phyloP scores from a whole-genome alignment of 257 asterid species.

The Orobanche coerulescens region DNA sequence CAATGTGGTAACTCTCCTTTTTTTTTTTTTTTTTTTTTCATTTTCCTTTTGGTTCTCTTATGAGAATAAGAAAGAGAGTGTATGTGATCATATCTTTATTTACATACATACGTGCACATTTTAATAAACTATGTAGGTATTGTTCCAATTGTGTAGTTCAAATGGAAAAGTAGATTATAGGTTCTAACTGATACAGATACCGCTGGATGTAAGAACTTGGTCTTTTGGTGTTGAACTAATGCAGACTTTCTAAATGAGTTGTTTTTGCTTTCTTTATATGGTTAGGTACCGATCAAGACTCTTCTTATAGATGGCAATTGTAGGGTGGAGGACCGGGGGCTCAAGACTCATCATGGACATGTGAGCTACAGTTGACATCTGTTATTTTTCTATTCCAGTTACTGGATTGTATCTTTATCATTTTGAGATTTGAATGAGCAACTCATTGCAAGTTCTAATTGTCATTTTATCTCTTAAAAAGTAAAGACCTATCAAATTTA shows the following conservation, averaged over 20 bases:
- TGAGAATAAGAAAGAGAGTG: not conserved
- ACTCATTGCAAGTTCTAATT: not conserved
- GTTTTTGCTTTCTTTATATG: constrained; percentile 17
- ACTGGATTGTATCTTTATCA: not conserved
- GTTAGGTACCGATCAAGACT: constrained; percentile 73
- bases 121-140: not conserved
- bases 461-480: not conserved
- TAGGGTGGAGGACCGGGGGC: constrained; percentile 92
- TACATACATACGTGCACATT: not conserved
- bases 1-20: constrained; percentile 43
- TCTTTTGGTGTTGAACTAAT: not conserved
- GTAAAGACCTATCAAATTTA: not conserved
- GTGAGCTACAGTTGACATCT: constrained; percentile 38
- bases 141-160: not conserved
- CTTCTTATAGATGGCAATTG: constrained; percentile 84
- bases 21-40: not conserved
- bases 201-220: constrained; percentile 1
- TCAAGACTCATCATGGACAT: constrained; percentile 93
- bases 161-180: not conserved
- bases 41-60: not conserved
- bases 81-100: not conserved
- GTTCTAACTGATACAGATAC: not conserved
- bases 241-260: not conserved
- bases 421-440: constrained; percentile 6
- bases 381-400: not conserved